Conservation (phyloP, 2,329 filamentous ascomycete genomes). For the Exophiala sp. region DNA sequence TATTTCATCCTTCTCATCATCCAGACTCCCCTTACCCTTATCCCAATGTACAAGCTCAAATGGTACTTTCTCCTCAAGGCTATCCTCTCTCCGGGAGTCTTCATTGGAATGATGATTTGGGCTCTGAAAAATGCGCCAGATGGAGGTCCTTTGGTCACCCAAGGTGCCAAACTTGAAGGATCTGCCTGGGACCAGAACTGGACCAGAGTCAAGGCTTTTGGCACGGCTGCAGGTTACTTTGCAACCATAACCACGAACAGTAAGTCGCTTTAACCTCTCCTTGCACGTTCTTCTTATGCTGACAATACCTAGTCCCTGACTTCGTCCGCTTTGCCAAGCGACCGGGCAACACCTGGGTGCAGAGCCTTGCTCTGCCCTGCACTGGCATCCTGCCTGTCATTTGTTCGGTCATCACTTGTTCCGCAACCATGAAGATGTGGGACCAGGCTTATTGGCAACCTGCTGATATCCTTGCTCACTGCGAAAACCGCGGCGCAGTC, state of each 20-base stretch:
- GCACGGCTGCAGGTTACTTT: too few species aligned
- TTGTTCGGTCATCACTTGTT: too few species aligned
- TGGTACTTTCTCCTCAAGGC: slow-evolving; percentile 5
- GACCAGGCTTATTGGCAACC: too few species aligned
- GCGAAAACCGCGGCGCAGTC: too few species aligned
- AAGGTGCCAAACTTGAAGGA: too few species aligned
- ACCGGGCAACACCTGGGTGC: neutral
- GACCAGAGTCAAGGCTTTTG: too few species aligned
- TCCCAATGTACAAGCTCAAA: neutral
- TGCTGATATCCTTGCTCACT: too few species aligned
- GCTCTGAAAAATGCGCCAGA: neutral
- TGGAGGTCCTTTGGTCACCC: neutral
- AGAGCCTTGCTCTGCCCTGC: neutral
- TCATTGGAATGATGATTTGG: slow-evolving; percentile 5
- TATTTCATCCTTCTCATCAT: neutral
- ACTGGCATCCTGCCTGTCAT: slow-evolving; percentile 4
- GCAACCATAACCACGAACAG: too few species aligned
- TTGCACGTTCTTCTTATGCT: too few species aligned
- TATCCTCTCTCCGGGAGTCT: slow-evolving; percentile 7
- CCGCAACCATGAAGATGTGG: too few species aligned
- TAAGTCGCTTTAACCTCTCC: too few species aligned
- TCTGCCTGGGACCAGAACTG: neutral
- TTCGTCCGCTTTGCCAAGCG: neutral
- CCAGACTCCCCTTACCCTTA: neutral
- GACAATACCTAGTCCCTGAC: too few species aligned